Percentiles rank a stretch among this genome's conserved stretches.
Evolutionary conservation across 768 basidiomycete species (phyloP).

Genomic region (Boletus edulis): DNA sequence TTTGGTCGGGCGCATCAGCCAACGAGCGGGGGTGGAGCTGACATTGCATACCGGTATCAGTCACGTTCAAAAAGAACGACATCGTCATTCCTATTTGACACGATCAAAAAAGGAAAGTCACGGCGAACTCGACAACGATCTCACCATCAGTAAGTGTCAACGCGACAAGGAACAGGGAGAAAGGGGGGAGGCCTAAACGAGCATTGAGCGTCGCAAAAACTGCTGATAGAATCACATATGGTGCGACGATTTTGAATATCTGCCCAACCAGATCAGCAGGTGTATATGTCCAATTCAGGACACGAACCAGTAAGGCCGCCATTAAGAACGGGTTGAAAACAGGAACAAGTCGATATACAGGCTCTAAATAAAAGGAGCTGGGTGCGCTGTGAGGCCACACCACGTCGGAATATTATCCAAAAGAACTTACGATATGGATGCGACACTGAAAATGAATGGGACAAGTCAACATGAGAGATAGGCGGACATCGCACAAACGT

Average conservation of each 20-base stretch:
- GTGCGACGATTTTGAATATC: slow-evolving; percentile 81
- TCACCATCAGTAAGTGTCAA: slow-evolving; percentile 46
- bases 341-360: slow-evolving; percentile 84
- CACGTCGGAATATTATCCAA: background rate
- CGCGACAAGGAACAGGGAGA: slow-evolving; percentile 77
- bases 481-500: background rate
- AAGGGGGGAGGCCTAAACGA: slow-evolving; percentile 66
- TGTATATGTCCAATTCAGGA: background rate
- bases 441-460: slow-evolving; percentile 46
- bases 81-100: slow-evolving; percentile 66
- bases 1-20: slow-evolving; percentile 19
- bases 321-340: slow-evolving; percentile 76
- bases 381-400: background rate
- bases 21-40: background rate
- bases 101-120: slow-evolving; percentile 2
- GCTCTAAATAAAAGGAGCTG: slow-evolving; percentile 83
- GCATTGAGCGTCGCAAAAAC: slow-evolving; percentile 68
- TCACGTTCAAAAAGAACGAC: slow-evolving; percentile 80
- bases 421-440: slow-evolving; percentile 71
- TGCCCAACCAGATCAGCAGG: slow-evolving; percentile 25
- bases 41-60: slow-evolving; percentile 59
- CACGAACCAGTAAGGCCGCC: slow-evolving; percentile 63
- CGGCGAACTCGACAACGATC: slow-evolving; percentile 1
- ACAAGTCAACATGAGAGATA: background rate
- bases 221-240: slow-evolving; percentile 74